Base-by-base conservation (phyloP, 495 filamentous ascomycete species). In the Wilcoxina mikolae region DNA sequence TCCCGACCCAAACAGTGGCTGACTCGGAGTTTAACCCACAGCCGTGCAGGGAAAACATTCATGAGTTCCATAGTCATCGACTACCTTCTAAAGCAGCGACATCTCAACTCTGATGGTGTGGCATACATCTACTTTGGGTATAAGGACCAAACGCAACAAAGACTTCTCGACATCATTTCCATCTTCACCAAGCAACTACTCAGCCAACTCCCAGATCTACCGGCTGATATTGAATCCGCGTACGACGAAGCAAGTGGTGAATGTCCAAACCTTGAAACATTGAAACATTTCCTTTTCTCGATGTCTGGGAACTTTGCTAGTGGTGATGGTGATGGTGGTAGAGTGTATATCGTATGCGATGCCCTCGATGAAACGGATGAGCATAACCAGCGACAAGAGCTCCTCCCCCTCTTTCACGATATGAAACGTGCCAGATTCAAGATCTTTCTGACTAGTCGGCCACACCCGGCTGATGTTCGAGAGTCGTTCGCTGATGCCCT, bases 11-110 rank as follows among this genome's bases (percentile, higher is more conserved):
- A 29, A 33, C 0, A 5, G 25, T 9, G 27, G 11, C n/a, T n/a
- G n/a, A n/a, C n/a, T 53, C 10, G 46, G 9, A 5, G 29, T 18
- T 20, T 3, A 7, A n/a, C 20, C 42, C 3, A 26, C 18, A 55
- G 42, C 22, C 57, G 59, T 15, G 46, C 59, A 11, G 59, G 59
- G 0, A 61, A 61, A 25, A 61, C 59, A 0, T 53, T 60, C 20
- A 24, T 60, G 23, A 61, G 58, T 50, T 60, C 26, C 33, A 17
- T 26, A n/a, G 27, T 55, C 3, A 51, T 59, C 33, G 42, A 60
- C 23, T 22, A 59, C 20, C 47, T 58, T n/a, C 35, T 31, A 17
- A 12, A 15, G 31, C 29, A 0, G 46, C 35, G 31, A 25, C 3
- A 20, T n/a, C 10, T 12, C 20, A 20, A 5, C 17, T 18, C 18